A percentile compares a stretch with the other conserved stretches of the same genome.
These are phyloP conservation scores for Eutypella sp. DNA, from an alignment of 2,329 filamentous ascomycete genomes.

Conservation along the genomic window DNA sequence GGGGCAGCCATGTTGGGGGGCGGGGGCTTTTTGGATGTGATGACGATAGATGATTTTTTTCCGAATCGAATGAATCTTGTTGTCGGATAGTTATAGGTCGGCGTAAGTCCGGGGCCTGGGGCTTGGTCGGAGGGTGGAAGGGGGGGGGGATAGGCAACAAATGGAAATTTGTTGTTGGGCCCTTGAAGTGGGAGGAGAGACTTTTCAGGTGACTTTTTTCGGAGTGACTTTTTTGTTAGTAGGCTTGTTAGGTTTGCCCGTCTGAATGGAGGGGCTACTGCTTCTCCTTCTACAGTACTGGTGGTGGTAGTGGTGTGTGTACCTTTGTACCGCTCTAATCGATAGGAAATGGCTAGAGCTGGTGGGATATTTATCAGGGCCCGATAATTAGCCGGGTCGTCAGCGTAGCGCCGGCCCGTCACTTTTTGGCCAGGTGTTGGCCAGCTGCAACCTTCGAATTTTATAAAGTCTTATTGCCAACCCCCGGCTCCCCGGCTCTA, in stretches of 20 bases:
- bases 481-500: no score
- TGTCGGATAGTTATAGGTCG: neutral
- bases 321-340: neutral
- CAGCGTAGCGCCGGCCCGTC: no score
- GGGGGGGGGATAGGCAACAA: neutral
- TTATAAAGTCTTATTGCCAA: no score
- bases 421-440: no score
- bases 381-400: neutral
- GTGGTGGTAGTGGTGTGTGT: no score
- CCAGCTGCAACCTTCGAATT: no score
- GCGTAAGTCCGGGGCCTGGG: neutral
- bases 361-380: neutral
- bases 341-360: slow-evolving; percentile 1
- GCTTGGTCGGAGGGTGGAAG: neutral
- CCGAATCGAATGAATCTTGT: neutral
- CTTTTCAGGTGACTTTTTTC: no score
- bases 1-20: slow-evolving; percentile 25
- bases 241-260: no score
- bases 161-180: neutral
- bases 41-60: neutral
- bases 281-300: no score
- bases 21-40: neutral
- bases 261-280: neutral
- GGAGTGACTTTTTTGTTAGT: no score
- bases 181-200: neutral